Conservation (phyloP, 2,329 filamentous ascomycete genomes). For the Fusarium concolor region DNA sequence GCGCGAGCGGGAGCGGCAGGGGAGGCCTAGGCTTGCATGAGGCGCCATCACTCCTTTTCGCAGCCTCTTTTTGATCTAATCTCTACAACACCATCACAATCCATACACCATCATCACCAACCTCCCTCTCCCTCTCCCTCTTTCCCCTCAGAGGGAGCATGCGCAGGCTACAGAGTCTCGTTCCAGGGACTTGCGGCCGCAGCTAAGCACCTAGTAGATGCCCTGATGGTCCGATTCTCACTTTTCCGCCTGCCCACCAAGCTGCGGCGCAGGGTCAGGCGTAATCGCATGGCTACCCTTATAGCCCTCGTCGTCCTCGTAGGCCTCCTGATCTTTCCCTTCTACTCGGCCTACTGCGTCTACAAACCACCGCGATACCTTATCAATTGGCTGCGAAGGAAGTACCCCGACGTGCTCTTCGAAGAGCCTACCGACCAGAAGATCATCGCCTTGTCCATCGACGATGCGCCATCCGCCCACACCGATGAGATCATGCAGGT, state of each 20-base stretch:
- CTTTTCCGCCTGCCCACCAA: constrained; percentile 67
- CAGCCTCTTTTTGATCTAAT: constrained; percentile 7
- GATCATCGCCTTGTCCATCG: constrained; percentile 84
- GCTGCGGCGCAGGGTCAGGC: constrained; percentile 67
- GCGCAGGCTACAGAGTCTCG: constrained; percentile 35
- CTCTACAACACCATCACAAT: constrained; percentile 19
- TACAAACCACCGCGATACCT: constrained; percentile 84
- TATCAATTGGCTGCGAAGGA: constrained; percentile 75
- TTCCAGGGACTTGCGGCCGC: constrained; percentile 39
- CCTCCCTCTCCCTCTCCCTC: constrained; percentile 5
- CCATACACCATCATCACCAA: constrained; percentile 15
- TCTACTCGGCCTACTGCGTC: constrained; percentile 71
- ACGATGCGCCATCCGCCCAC: constrained; percentile 82
- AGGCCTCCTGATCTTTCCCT: constrained; percentile 52
- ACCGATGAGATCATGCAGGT: constrained; percentile 77
- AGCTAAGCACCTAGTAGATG: constrained; percentile 30
- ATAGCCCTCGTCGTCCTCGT: constrained; percentile 54
- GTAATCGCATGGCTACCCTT: constrained; percentile 69
- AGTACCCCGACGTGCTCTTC: constrained; percentile 85
- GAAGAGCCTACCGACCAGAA: constrained; percentile 70
- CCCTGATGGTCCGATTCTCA: constrained; percentile 55
- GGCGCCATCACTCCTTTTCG: constrained; percentile 25
- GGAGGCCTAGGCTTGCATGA: constrained; percentile 8
- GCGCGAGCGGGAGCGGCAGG: constrained; percentile 10
- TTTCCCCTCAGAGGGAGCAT: constrained; percentile 38